Evolutionary conservation across 2,329 filamentous ascomycete species (phyloP).

Genomic region (Drechslerella dactyloides): DNA sequence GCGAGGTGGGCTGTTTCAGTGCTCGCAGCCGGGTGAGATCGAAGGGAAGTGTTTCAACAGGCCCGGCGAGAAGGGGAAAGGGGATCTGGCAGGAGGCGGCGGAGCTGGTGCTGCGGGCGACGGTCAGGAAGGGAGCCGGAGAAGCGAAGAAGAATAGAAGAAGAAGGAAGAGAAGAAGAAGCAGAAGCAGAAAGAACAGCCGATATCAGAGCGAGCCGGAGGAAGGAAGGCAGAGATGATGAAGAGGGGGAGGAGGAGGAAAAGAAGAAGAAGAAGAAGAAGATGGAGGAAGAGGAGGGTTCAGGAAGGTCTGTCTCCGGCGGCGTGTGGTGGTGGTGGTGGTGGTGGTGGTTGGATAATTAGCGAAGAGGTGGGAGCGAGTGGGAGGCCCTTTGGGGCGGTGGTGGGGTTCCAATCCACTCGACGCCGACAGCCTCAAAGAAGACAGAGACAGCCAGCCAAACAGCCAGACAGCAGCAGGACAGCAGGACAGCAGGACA

Average conservation of each 20-base stretch:
- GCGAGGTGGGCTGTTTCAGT: conserved; percentile 23
- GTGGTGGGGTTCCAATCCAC: conserved; percentile 13
- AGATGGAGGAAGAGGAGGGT: not conserved
- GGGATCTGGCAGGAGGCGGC: not conserved
- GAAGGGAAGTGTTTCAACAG: conserved; percentile 31
- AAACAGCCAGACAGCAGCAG: no score
- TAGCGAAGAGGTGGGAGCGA: conserved; percentile 2
- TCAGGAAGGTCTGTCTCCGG: not conserved
- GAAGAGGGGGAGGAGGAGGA: conserved; percentile 6
- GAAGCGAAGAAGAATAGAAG: conserved; percentile 9
- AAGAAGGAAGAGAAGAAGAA: conserved; percentile 8
- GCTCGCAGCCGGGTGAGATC: conserved; percentile 33
- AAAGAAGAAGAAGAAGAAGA: conserved; percentile 1
- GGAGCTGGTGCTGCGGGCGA: not conserved
- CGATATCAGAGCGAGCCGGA: not conserved
- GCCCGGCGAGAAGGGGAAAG: conserved; percentile 3
- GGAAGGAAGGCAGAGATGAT: conserved; percentile 6
- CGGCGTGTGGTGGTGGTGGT: conserved; percentile 1
- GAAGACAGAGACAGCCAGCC: no score
- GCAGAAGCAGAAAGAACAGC: not conserved
- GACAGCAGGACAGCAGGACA: no score
- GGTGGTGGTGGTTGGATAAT: conserved; percentile 14
- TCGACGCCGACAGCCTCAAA: not conserved
- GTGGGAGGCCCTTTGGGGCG: not conserved
- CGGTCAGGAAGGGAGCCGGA: conserved; percentile 17